Conservation (phyloP, 768 basidiomycete species). For the Coprinopsis sp. region DNA sequence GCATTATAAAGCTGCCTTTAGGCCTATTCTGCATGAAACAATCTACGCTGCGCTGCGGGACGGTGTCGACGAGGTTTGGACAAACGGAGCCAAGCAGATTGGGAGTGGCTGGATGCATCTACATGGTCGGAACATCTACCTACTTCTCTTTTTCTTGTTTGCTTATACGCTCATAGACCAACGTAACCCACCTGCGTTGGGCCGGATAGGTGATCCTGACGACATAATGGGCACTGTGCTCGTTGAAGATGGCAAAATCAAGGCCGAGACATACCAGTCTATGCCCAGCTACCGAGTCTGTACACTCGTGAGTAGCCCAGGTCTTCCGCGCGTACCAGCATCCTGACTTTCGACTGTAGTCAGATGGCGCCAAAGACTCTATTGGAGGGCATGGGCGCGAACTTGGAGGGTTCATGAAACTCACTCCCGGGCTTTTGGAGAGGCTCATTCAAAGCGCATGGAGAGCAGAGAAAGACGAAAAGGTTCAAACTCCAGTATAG, state of each 20-base stretch:
- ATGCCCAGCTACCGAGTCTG: constrained; percentile 84
- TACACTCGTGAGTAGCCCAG: too few species aligned
- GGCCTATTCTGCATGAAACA: constrained; percentile 54
- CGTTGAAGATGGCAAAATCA: constrained; percentile 63
- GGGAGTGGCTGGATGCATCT: constrained; percentile 88
- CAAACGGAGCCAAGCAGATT: constrained; percentile 58
- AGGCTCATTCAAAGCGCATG: not conserved
- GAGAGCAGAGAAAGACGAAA: too few species aligned
- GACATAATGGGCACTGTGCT: constrained; percentile 78
- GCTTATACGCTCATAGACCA: too few species aligned
- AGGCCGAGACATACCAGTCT: constrained; percentile 67
- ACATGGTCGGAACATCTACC: constrained; percentile 36
- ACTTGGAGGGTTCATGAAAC: constrained; percentile 63
- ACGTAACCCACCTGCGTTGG: constrained; percentile 69
- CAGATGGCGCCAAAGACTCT: too few species aligned
- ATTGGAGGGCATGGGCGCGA: too few species aligned
- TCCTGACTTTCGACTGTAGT: too few species aligned
- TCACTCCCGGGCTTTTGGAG: constrained; percentile 56
- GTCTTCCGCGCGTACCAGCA: too few species aligned
- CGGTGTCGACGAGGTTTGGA: constrained; percentile 61
- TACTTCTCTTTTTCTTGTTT: not conserved
- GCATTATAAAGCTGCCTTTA: constrained; percentile 54
- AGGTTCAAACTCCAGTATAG: too few species aligned
- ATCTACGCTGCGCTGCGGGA: constrained; percentile 51
- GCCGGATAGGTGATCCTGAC: constrained; percentile 76